Evolutionary conservation across 495 filamentous ascomycete genomes (phyloP), one percentile per base, ranked within the genome.

Genomic region (Lasiosphaeria hispida): DNA sequence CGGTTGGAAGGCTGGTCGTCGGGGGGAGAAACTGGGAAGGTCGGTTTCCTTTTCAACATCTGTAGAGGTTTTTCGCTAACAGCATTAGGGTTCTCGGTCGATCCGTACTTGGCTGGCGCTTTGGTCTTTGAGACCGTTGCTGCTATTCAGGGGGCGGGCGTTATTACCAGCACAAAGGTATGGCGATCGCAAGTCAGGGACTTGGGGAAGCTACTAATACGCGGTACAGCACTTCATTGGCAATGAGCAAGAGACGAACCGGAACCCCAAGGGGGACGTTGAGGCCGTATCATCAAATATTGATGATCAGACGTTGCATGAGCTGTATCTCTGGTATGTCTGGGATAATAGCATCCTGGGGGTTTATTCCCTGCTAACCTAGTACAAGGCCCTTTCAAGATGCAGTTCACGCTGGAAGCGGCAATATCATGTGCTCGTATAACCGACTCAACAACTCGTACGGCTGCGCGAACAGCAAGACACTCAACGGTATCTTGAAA

Each of bases 401-500:
- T 61, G 83, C 85, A 0, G 80, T 87, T 1, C 78, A 77, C 36
- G 85, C 87, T 1, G 79, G 82, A 6, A 81, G 78, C 3, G 84
- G 78, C 1, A 81, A 75, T 44, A 74, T 88, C 42, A 89, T 89
- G 85, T 89, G 86, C 70, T 85, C 83, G 4, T 90, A 90, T 59
- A 80, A 88, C 45, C 78, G 84, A 8, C 50, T 89, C 35, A 89
- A 89, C 63, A 83, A 83, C 39, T 84, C 80, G 1, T 86, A 86
- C 53, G 80, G 81, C 4, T 90, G 86, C 57, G 73, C 82, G 59
- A 88, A 88, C 63, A 80, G 77, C 54, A 81, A 87, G 40, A 67
- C 75, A 0, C 75, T 85, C 42, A 87, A 86, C 61, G 80, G 80
- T 1, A 62, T 89, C 1, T 69, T 90, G 4, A 90, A 89, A 61